phyloP scores from a whole-genome alignment of 345 rosid species.

The Aquilaria yunnanensis region DNA sequence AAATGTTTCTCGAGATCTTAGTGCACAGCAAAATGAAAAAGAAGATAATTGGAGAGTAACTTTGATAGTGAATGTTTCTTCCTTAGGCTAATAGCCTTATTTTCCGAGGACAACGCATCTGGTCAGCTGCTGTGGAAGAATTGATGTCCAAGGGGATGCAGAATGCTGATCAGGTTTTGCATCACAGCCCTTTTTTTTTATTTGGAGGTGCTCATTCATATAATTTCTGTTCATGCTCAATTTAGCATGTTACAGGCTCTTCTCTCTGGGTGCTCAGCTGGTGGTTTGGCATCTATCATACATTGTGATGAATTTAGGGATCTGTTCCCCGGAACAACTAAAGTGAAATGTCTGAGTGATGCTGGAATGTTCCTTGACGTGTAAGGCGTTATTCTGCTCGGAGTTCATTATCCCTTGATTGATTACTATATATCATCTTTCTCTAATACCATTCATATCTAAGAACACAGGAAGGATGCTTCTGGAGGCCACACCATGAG shows the following conservation, averaged over 20 bases:
- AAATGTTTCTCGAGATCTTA: slow-evolving; percentile 6
- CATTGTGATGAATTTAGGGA: slow-evolving; percentile 77
- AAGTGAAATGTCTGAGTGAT: slow-evolving; percentile 90
- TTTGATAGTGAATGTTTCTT: not conserved
- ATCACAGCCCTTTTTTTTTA: slow-evolving; percentile 4
- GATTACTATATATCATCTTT: not conserved
- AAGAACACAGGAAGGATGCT: slow-evolving; percentile 48
- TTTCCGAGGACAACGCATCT: slow-evolving; percentile 84
- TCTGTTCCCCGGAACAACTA: slow-evolving; percentile 49
- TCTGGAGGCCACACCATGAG: slow-evolving; percentile 70
- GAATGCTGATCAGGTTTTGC: slow-evolving; percentile 60
- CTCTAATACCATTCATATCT: slow-evolving; percentile 8
- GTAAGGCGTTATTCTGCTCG: slow-evolving; percentile 30
- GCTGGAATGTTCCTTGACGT: slow-evolving; percentile 93
- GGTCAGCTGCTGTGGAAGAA: slow-evolving; percentile 69
- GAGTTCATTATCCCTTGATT: slow-evolving; percentile 7
- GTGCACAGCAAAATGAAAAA: slow-evolving; percentile 14
- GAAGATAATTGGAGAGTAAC: slow-evolving; percentile 40
- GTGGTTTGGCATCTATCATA: slow-evolving; percentile 76
- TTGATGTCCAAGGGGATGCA: slow-evolving; percentile 69
- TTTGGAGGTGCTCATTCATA: not conserved
- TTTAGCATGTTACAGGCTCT: slow-evolving; percentile 44
- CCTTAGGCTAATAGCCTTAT: slow-evolving; percentile 40
- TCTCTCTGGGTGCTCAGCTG: slow-evolving; percentile 96
- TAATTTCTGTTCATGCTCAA: not conserved